A percentile compares a stretch with the other conserved stretches of the same genome.
These are phyloP conservation scores for Vaccinium myrtillus DNA, from an alignment of 148 eudicot species.

Conservation along the genomic window DNA sequence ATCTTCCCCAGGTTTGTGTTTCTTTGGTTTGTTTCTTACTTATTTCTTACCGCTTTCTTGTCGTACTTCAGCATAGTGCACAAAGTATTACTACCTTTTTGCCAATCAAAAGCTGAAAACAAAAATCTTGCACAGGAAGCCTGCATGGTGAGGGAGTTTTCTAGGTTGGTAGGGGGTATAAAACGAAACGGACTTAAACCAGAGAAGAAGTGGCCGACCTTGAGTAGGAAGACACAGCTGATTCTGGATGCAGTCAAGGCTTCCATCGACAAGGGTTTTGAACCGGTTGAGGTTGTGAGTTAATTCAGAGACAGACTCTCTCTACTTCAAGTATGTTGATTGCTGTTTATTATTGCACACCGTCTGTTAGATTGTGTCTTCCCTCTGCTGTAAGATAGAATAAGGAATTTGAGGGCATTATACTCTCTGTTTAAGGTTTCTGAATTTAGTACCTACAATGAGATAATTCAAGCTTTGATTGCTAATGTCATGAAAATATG, in stretches of 20 bases:
- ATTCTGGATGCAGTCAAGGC: conserved; percentile 16
- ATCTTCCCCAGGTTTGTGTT: conserved; percentile 7
- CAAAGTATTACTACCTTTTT: neutral
- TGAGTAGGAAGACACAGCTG: conserved; percentile 11
- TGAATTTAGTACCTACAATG: neutral
- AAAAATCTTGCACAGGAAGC: conserved; percentile 7
- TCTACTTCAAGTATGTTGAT: neutral
- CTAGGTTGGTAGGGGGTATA: neutral
- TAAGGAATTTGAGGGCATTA: neutral
- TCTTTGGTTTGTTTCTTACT: neutral
- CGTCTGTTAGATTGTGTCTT: neutral
- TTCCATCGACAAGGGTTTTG: neutral
- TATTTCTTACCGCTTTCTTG: neutral
- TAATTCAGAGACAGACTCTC: neutral
- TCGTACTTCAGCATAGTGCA: neutral
- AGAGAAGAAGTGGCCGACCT: conserved; percentile 10
- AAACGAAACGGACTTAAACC: neutral
- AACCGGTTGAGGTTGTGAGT: conserved; percentile 3
- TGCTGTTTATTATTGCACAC: neutral
- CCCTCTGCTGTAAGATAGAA: neutral
- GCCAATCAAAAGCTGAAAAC: neutral
- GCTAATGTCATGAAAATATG: too few relatives aligned
- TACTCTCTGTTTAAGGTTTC: neutral
- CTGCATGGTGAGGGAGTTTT: conserved; percentile 14
- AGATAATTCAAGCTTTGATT: too few relatives aligned